A percentile compares a stretch with the other conserved stretches of the same genome.
Evolutionary conservation across 768 basidiomycete genomes (phyloP).

Genomic region (Lenzites betulinus): DNA sequence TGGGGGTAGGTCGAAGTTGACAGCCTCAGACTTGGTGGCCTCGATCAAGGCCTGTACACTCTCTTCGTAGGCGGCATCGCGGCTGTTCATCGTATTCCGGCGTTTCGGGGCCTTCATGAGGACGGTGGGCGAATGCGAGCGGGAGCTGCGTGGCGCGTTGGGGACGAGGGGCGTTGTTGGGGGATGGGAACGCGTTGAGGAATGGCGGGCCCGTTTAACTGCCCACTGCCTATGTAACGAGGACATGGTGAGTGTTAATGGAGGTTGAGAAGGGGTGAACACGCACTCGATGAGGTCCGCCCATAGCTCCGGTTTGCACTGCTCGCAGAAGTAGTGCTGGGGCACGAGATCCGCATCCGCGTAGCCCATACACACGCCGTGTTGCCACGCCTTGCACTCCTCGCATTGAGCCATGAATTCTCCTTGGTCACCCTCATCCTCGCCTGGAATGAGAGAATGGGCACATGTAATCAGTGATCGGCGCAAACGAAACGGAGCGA

Average conservation of each 20-base stretch:
- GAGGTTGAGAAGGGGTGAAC: conserved; percentile 21
- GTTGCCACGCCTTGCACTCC: conserved; percentile 97
- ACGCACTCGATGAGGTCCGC: conserved; percentile 77
- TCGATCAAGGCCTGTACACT: conserved; percentile 78
- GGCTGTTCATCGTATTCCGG: conserved; percentile 96
- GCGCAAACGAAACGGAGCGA: conserved; percentile 51
- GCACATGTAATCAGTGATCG: conserved; percentile 28
- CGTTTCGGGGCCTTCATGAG: conserved; percentile 73
- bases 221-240: conserved; percentile 50
- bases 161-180: conserved; percentile 42
- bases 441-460: conserved; percentile 40
- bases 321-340: conserved; percentile 91
- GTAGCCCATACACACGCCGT: conserved; percentile 94
- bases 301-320: conserved; percentile 88
- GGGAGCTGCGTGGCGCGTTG: conserved; percentile 57
- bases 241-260: conserved; percentile 13
- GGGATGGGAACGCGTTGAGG: conserved; percentile 64
- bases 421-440: conserved; percentile 75
- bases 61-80: conserved; percentile 89
- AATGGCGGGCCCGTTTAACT: conserved; percentile 61
- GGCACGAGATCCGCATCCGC: conserved; percentile 73
- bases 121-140: conserved; percentile 70
- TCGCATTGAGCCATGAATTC: conserved; percentile 99
- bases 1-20: conserved; percentile 36
- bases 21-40: conserved; percentile 71